A percentile compares a stretch with the other conserved stretches of the same genome.
Conservation (phyloP, 805 yeast genomes). For the Crinitomyces ghanaensis region DNA sequence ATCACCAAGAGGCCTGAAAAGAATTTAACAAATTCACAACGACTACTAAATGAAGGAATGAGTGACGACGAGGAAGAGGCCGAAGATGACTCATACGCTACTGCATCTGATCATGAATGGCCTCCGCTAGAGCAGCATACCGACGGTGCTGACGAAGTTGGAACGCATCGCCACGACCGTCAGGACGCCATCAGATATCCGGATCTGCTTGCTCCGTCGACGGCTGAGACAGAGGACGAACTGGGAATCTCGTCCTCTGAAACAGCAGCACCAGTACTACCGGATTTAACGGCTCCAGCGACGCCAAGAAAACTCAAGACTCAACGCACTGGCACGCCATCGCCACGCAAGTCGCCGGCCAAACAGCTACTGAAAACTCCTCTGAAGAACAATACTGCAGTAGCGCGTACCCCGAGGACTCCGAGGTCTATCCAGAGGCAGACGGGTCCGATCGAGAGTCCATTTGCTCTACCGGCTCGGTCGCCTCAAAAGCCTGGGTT, state of each 20-base stretch:
- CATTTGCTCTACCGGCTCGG: constrained; percentile 5
- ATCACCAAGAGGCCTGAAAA: no score
- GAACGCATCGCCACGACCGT: no score
- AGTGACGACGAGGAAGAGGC: constrained; percentile 5
- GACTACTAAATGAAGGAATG: no score
- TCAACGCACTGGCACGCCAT: background rate
- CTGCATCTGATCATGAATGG: no score
- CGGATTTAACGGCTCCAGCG: background rate
- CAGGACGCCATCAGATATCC: background rate
- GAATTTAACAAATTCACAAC: background rate
- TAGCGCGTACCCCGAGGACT: constrained; percentile 2
- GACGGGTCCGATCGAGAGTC: background rate
- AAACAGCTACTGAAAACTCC: background rate
- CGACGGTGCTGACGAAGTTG: no score
- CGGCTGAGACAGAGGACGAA: constrained; percentile 1
- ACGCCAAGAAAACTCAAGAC: background rate
- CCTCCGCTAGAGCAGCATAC: no score
- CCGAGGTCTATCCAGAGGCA: constrained; percentile 6
- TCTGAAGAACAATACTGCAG: background rate
- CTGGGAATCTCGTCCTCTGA: background rate
- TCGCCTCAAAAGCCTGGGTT: constrained; percentile 6
- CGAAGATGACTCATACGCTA: constrained; percentile 3
- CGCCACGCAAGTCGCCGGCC: constrained; percentile 1
- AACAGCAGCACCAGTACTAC: background rate
- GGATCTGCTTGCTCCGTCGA: background rate